phyloP scores from a whole-genome alignment of 2,329 filamentous ascomycete genomes.

The Scolecobasidium constrictum region DNA sequence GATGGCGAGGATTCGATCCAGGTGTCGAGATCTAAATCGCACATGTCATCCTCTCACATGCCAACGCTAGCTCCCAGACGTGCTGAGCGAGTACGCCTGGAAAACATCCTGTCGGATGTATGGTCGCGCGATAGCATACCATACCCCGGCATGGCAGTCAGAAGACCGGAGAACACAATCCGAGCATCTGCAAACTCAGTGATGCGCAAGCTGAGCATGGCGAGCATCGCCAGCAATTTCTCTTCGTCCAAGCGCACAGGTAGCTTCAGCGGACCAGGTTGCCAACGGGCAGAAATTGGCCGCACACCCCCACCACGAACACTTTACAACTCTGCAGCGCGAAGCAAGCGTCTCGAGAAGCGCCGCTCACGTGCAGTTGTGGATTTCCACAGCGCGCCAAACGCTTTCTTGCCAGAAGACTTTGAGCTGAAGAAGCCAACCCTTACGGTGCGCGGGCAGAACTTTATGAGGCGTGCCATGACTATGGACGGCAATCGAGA shows the following conservation, averaged over 20 bases:
- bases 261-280: constrained; percentile 39
- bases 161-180: constrained; percentile 59
- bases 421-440: constrained; percentile 27
- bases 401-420: constrained; percentile 36
- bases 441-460: background rate
- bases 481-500: background rate
- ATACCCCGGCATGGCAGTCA: constrained; percentile 68
- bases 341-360: constrained; percentile 2
- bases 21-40: constrained; percentile 69
- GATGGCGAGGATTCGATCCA: constrained; percentile 35
- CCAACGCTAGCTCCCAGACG: constrained; percentile 64
- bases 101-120: constrained; percentile 62
- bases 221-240: constrained; percentile 68
- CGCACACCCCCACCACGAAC: constrained; percentile 3
- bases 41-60: constrained; percentile 56
- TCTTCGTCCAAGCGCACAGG: constrained; percentile 51
- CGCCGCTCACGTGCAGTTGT: constrained; percentile 18
- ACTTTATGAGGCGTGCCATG: background rate
- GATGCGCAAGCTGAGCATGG: constrained; percentile 78
- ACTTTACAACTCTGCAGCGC: background rate
- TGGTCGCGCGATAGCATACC: constrained; percentile 76
- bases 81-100: constrained; percentile 66
- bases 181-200: constrained; percentile 72
- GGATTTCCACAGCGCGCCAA: constrained; percentile 36
- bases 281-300: constrained; percentile 21